Conservation (phyloP, 805 yeast genomes). For the Nakazawaea laoshanensis region DNA sequence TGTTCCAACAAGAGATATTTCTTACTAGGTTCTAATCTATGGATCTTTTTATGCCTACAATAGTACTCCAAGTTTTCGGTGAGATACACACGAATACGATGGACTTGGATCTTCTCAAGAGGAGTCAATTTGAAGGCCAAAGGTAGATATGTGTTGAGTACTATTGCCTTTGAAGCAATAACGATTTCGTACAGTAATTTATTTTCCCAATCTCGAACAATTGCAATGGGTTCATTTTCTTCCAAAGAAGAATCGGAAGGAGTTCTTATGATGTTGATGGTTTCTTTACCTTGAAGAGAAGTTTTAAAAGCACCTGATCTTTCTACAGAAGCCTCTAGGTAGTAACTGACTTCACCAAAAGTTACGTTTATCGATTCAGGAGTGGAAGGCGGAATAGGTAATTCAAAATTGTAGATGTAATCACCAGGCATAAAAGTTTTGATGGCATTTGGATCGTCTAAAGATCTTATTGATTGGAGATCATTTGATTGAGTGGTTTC, state of each 20-base stretch:
- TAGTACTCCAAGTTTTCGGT: constrained; percentile 90
- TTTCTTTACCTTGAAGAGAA: constrained; percentile 54
- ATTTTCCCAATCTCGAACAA: constrained; percentile 90
- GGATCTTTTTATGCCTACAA: constrained; percentile 79
- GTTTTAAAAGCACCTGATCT: constrained; percentile 84
- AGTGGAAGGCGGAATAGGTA: constrained; percentile 68
- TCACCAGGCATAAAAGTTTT: constrained; percentile 74
- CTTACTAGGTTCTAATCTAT: constrained; percentile 83
- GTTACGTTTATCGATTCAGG: constrained; percentile 78
- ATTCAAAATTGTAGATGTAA: constrained; percentile 87
- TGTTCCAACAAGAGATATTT: constrained; percentile 78
- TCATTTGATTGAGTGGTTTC: constrained; percentile 11
- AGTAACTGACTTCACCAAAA: constrained; percentile 73
- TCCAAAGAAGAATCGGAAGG: constrained; percentile 76
- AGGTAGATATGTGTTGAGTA: constrained; percentile 78
- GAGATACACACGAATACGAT: constrained; percentile 74
- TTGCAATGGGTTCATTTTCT: constrained; percentile 88
- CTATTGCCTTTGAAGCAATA: constrained; percentile 81
- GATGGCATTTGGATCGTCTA: constrained; percentile 12
- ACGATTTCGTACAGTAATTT: constrained; percentile 84
- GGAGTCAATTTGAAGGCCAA: constrained; percentile 80
- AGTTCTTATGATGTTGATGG: constrained; percentile 62
- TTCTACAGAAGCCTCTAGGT: constrained; percentile 59
- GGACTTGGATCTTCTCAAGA: constrained; percentile 77
- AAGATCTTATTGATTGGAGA: constrained; percentile 16